Evolutionary conservation across 2,329 filamentous ascomycete genomes (phyloP), one percentile per base, ranked within the genome.

Genomic region (Fusarium sp.): DNA sequence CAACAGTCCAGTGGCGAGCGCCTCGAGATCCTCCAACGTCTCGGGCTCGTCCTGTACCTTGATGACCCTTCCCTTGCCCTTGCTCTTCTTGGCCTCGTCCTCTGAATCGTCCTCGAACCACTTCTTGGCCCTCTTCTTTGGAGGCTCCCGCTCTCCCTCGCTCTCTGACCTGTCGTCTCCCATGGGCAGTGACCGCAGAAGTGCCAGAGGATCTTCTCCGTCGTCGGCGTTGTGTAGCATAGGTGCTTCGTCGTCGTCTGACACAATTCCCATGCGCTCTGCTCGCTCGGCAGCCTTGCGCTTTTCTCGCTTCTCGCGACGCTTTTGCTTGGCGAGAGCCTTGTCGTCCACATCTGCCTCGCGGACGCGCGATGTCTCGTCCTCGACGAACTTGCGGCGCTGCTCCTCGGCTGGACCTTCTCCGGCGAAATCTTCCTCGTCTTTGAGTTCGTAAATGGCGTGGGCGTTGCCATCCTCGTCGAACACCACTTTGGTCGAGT

Each of bases 381-480:
- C 86, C 47, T 92, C 90, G 78, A 98, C 83, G 83, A 97, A 99
- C 70, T 86, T 88, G 72, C 87, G 84, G 46, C 94, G 87, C 79
- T 97, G 94, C 49, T 88, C 87, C 70, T 94, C 92, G 4, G 93
- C 92, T 24, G 90, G 84, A 36, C 95, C 96, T 55, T 90, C 87
- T 39, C 88, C 86, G 67, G 84, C 85, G 85, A 98, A 99, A 69
- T 90, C 89, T 0, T 91, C 89, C 80, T 98, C 94, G 78, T 92
- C 89, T 76, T 95, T 91, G 71, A 99, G 89, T 78, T 97, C 92
- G 82, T 98, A 98, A 15, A 97, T 79, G 67, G 92, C 88, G 78
- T 96, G 94, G 5, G 94, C 86, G 65, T 92, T 90, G 72, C 94
- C 95, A 33, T 98, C 94, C 47, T 97, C 94, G 80, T 98, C 95